Percentiles rank a stretch among this genome's conserved stretches.
These are phyloP conservation scores for Volutella citrinella DNA, from an alignment of 2,329 filamentous ascomycete species.

Conservation along the genomic window DNA sequence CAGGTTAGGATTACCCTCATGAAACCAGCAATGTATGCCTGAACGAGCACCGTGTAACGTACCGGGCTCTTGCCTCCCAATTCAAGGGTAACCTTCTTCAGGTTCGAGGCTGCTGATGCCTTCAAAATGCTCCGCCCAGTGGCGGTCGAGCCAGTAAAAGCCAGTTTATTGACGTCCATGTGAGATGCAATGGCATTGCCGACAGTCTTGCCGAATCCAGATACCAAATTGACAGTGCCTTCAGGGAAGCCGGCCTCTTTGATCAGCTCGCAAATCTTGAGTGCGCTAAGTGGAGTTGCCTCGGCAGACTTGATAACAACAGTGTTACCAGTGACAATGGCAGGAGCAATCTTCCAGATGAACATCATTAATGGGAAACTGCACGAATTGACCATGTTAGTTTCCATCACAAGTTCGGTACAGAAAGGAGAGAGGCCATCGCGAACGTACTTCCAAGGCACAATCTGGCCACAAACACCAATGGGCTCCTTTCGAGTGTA, in stretches of 20 bases:
- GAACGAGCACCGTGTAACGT: too few relatives aligned
- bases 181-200: constrained; percentile 66
- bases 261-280: constrained; percentile 51
- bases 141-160: constrained; percentile 69
- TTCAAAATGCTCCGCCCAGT: constrained; percentile 71
- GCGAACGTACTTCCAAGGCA: constrained; percentile 10
- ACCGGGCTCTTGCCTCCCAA: constrained; percentile 63
- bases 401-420: too few relatives aligned
- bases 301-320: constrained; percentile 51
- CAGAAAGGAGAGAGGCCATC: too few relatives aligned
- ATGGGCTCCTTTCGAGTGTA: constrained; percentile 7
- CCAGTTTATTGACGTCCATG: constrained; percentile 66
- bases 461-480: constrained; percentile 10
- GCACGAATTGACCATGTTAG: too few relatives aligned
- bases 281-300: constrained; percentile 49
- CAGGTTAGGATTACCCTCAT: too few relatives aligned
- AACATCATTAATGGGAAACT: too few relatives aligned
- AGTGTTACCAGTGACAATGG: constrained; percentile 45
- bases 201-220: constrained; percentile 64
- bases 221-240: constrained; percentile 70
- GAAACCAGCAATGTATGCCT: too few relatives aligned
- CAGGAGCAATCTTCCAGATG: constrained; percentile 50
- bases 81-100: constrained; percentile 63
- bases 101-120: constrained; percentile 59
- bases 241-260: constrained; percentile 72